These are phyloP conservation scores for Gossypium ekmanianum DNA, from an alignment of 345 rosid genomes.

Conservation along the genomic window DNA sequence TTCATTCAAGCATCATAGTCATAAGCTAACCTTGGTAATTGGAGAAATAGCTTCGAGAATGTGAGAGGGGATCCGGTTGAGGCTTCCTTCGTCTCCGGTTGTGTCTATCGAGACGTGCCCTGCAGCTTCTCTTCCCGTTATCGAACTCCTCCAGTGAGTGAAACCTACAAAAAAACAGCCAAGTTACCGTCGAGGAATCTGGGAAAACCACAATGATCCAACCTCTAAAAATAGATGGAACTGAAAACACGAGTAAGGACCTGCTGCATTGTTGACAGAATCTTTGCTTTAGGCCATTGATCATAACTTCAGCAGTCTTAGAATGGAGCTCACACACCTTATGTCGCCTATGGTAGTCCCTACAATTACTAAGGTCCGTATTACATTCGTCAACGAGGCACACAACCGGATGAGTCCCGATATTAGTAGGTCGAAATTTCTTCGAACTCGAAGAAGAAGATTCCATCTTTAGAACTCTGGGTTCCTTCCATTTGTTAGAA, in stretches of 20 bases:
- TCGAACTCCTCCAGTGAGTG: conserved; percentile 67
- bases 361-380: conserved; percentile 61
- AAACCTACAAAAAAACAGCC: conserved; percentile 36
- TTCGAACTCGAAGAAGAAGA: conserved; percentile 32
- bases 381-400: conserved; percentile 80
- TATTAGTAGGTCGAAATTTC: conserved; percentile 47
- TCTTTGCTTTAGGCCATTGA: conserved; percentile 62
- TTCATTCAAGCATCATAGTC: not conserved
- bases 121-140: conserved; percentile 77
- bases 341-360: conserved; percentile 84
- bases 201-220: not conserved
- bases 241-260: conserved; percentile 23
- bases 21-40: conserved; percentile 40
- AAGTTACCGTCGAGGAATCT: not conserved
- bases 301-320: conserved; percentile 63
- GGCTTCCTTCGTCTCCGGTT: conserved; percentile 69
- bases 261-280: conserved; percentile 98
- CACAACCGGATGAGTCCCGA: conserved; percentile 42
- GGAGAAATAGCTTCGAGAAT: conserved; percentile 37
- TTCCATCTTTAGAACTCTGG: conserved; percentile 32
- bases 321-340: conserved; percentile 91
- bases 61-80: conserved; percentile 45
- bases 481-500: conserved; percentile 41
- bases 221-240: not conserved
- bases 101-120: conserved; percentile 76